phyloP scores from a whole-genome alignment of 768 basidiomycete species.

The Rhizopogon rudus region DNA sequence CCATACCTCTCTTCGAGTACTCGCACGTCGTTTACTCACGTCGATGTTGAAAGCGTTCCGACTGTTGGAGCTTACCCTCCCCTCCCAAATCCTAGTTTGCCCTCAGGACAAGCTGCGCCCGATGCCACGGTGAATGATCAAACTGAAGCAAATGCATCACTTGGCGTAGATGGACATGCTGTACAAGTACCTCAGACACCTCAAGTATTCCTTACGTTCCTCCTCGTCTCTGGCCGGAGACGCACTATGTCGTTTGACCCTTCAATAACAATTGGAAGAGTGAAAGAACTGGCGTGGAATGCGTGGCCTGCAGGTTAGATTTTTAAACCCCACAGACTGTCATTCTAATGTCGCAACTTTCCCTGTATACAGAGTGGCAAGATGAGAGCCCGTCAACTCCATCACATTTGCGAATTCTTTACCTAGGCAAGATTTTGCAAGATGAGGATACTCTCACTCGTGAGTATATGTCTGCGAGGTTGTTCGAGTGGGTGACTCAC shows the following conservation, averaged over 20 bases:
- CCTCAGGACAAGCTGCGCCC: neutral
- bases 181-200: conserved; percentile 50
- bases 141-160: conserved; percentile 3
- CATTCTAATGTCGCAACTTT: neutral
- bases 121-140: conserved; percentile 6
- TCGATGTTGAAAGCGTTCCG: conserved; percentile 31
- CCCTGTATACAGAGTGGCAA: conserved; percentile 55
- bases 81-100: conserved; percentile 5
- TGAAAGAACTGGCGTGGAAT: conserved; percentile 83
- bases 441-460: conserved; percentile 74
- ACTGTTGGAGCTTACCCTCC: conserved; percentile 16
- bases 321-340: neutral
- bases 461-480: conserved; percentile 29
- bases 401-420: conserved; percentile 68
- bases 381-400: conserved; percentile 76
- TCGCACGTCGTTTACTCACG: conserved; percentile 50
- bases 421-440: conserved; percentile 77
- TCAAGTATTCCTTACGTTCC: conserved; percentile 63
- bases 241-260: conserved; percentile 74
- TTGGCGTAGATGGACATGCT: conserved; percentile 2
- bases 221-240: conserved; percentile 64
- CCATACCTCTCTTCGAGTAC: conserved; percentile 37
- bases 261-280: conserved; percentile 66
- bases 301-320: conserved; percentile 67
- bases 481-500: neutral